Evolutionary conservation across 2,329 filamentous ascomycete species (phyloP), one percentile per base, ranked within the genome.

Genomic region (Microsporum canis): DNA sequence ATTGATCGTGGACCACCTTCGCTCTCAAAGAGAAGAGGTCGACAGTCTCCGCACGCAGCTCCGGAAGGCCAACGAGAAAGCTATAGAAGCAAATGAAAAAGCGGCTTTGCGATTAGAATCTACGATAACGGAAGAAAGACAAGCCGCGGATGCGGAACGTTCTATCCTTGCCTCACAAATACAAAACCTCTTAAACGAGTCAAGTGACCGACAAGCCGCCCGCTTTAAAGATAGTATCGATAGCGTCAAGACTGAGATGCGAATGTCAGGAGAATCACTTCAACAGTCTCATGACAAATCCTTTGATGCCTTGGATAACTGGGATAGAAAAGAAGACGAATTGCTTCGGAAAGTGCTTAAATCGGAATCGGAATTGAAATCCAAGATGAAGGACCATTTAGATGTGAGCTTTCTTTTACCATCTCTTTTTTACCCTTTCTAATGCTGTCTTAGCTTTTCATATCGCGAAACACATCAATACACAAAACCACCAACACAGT

Each of bases 311-410:
- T 90, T 96, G 82, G 83, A 88, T 60, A 73, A 77, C 1, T 96
- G 90, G 91, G 80, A 83, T 56, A 76, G 80, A 61, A 86, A 83
- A 65, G 88, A 91, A 61, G 82, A 81, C 57, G 78, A 81, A 45
- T 80, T 95, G 45, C 77, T 92, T 41, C 83, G 88, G 23, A 84
- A 87, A 33, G 83, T 95, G 17, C 79, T 85, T 60, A 82, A 81
- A 68, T 91, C 89, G 12, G 82, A 88, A 60, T 90, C 96, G 63
- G 81, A 80, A 31, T 77, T 97, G 67, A 95, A 94, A 78, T 82
- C 78, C 3, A 91, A 85, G 76, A 82, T 97, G 71, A 88, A 94
- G 75, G 84, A 88, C 60, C 91, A 96, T 71, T 96, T 91, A 87
- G 84, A 83, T 63, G 84, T 88, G 78, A 78, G 85, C 76, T 31